A percentile compares a stretch with the other conserved stretches of the same genome.
These are phyloP conservation scores for Jaminaea rosea DNA, from an alignment of 1,284 basidiomycete genomes.

Conservation along the genomic window DNA sequence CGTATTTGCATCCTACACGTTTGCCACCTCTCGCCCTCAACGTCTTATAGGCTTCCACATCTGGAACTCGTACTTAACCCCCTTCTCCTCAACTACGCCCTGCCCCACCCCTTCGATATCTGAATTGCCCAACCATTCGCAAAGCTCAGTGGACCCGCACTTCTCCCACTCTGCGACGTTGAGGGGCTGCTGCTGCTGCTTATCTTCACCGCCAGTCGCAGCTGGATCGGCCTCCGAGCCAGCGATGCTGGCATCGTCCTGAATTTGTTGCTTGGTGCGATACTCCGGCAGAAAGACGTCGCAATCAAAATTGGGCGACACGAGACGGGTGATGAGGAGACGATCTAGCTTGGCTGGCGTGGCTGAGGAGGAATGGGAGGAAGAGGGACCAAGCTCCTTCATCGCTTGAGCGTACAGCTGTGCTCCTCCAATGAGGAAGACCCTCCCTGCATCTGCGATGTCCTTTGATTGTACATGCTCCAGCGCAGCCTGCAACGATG, in stretches of 20 bases:
- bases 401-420: constrained; percentile 63
- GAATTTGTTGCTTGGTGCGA: constrained; percentile 33
- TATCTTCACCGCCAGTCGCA: too few species aligned
- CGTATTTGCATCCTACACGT: too few species aligned
- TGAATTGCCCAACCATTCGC: background rate
- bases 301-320: constrained; percentile 68
- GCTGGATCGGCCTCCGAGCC: background rate
- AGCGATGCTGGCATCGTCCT: constrained; percentile 1
- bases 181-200: background rate
- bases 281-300: constrained; percentile 81
- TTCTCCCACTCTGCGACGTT: background rate
- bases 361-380: constrained; percentile 52
- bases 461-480: too few species aligned
- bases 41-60: too few species aligned
- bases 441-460: too few species aligned
- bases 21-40: too few species aligned
- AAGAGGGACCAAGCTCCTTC: background rate
- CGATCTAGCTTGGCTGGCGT: constrained; percentile 14
- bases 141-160: background rate
- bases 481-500: constrained; percentile 9
- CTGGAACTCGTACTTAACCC: background rate
- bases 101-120: background rate
- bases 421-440: constrained; percentile 86
- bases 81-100: background rate
- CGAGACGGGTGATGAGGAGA: constrained; percentile 70